phyloP scores from a whole-genome alignment of 352 stramenopile species.

The Aphanomyces stellatus region DNA sequence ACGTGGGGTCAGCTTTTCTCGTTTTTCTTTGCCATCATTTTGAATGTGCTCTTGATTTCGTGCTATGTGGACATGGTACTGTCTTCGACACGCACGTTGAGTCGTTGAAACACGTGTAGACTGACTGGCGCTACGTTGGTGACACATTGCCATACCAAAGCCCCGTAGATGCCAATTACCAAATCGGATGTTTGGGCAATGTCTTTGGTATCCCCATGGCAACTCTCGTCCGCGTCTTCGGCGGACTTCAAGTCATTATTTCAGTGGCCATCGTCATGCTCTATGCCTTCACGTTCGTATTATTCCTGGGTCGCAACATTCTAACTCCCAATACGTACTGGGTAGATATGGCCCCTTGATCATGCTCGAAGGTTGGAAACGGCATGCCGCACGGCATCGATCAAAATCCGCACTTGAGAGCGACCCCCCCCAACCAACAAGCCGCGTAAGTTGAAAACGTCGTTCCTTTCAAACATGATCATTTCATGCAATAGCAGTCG shows the following conservation, averaged over 20 bases:
- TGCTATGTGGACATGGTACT: constrained; percentile 14
- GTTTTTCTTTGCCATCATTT: not conserved
- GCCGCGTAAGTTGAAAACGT: too few species aligned
- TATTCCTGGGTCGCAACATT: too few species aligned
- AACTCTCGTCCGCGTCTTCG: constrained; percentile 23
- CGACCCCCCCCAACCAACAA: too few species aligned
- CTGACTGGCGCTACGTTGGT: not conserved
- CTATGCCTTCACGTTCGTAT: constrained; percentile 12
- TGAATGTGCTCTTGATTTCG: not conserved
- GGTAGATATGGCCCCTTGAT: constrained; percentile 16
- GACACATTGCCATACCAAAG: not conserved
- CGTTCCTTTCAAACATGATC: too few species aligned
- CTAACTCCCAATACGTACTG: too few species aligned
- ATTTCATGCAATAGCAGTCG: too few species aligned
- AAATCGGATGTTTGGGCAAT: constrained; percentile 36
- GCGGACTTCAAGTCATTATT: not conserved
- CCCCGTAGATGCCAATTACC: not conserved
- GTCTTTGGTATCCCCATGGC: constrained; percentile 78
- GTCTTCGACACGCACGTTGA: not conserved
- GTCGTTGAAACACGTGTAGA: not conserved
- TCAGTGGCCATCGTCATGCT: not conserved
- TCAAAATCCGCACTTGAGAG: too few species aligned
- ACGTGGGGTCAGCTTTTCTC: constrained; percentile 3
- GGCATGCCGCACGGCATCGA: not conserved
- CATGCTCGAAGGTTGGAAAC: constrained; percentile 16